Base-by-base conservation (phyloP, 768 basidiomycete genomes). In the Boletus pseudopeckii region DNA sequence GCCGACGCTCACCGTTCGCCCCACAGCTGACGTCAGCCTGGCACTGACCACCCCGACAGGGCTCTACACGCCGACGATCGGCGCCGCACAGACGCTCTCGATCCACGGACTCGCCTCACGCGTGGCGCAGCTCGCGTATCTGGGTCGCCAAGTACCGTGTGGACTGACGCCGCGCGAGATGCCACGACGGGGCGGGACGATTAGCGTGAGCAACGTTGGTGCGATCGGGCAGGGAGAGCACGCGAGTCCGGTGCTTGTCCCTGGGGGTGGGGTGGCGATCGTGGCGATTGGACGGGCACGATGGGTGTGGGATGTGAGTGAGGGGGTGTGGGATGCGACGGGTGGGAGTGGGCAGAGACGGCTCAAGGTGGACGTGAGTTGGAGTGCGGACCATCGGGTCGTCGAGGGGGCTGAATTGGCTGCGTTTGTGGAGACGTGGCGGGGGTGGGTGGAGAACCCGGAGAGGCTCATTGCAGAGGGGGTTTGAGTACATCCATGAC, bases 341-440 rank as follows among this genome's bases (percentile, higher is more conserved):
- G 33, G 28, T 18, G 50, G 42, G 4, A 26, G 17, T 15, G 82
- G 83, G 1, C 77, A 79, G 59, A 71, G 82, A 56, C 74, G 84
- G 60, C 67, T 87, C 37, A 80, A 80, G 71, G 66, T 86, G 37
- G 80, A 80, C 10, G 74, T 92, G 5, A 89, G 86, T 57, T 94
- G 92, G 89, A 84, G 83, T 56, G 92, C 87, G 45, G 92, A 95
- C 60, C 92, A 95, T 70, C 74, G 92, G 15, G 83, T 95, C 7
- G 83, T 93, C 10, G 92, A 95, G 66, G 92, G 92, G 5, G 92
- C 91, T 1, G 92, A 95, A 72, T 66, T 95, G 56, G 90, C 88
- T 49, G 90, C 88, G 58, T 92, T 95, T 67, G 87, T 92, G 55
- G 90, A 93, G 73, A 75, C 77, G 40, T 95, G 92, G 92, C 81